Evolutionary conservation across 495 filamentous ascomycete species (phyloP).

Genomic region (Friedmanniomyces simplex): DNA sequence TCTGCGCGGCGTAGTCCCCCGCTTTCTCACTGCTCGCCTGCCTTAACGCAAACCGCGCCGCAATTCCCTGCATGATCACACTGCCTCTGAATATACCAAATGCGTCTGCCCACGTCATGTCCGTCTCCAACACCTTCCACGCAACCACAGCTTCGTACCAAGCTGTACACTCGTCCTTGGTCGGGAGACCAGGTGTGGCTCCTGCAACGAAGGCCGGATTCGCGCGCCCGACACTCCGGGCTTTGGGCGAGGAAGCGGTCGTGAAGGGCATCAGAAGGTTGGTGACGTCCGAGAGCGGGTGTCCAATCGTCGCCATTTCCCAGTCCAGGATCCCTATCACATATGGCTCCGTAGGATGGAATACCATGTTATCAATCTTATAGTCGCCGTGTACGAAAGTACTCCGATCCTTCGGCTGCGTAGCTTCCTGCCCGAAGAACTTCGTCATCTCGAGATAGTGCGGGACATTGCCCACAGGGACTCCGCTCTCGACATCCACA

Average conservation of each 20-base stretch:
- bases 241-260: constrained; percentile 23
- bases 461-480: constrained; percentile 70
- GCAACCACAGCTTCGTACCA: constrained; percentile 70
- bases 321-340: constrained; percentile 89
- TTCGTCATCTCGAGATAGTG: constrained; percentile 67
- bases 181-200: constrained; percentile 62
- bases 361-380: constrained; percentile 96
- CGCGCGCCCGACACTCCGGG: constrained; percentile 23
- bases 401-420: constrained; percentile 65
- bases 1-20: constrained; percentile 53
- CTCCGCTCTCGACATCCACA: constrained; percentile 62
- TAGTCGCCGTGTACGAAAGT: constrained; percentile 90
- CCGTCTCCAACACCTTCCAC: constrained; percentile 46
- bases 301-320: constrained; percentile 71
- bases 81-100: constrained; percentile 39
- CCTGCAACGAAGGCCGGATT: constrained; percentile 45
- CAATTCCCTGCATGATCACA: constrained; percentile 91
- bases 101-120: constrained; percentile 50
- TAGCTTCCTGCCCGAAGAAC: constrained; percentile 60
- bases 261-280: constrained; percentile 65
- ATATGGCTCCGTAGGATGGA: constrained; percentile 73
- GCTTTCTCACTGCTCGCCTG: constrained; percentile 88
- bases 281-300: constrained; percentile 79
- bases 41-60: constrained; percentile 66
- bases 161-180: constrained; percentile 52